A percentile compares a stretch with the other conserved stretches of the same genome.
Evolutionary conservation across 2,329 filamentous ascomycete genomes (phyloP).

Genomic region (Lachnellula arida): DNA sequence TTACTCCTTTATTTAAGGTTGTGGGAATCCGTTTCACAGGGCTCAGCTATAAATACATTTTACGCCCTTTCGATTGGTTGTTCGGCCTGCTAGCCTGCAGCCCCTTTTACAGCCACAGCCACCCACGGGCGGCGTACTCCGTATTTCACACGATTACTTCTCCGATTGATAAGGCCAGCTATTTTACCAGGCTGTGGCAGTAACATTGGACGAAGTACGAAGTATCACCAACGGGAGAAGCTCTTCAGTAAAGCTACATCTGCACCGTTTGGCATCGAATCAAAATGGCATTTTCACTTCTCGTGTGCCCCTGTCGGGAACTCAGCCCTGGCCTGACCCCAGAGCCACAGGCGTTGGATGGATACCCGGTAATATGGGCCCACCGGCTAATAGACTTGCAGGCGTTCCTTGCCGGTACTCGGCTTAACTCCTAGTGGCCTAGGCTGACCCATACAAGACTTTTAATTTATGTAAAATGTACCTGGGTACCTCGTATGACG

Average conservation of each 20-base stretch:
- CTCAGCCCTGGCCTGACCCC: too few relatives aligned
- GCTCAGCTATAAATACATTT: too few relatives aligned
- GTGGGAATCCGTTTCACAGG: too few relatives aligned
- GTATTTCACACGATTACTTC: background rate
- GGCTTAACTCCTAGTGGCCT: background rate
- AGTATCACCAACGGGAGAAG: too few relatives aligned
- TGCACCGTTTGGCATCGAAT: too few relatives aligned
- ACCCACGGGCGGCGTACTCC: background rate
- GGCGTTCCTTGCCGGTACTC: background rate
- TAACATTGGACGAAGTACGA: background rate
- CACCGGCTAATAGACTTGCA: background rate
- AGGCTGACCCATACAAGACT: background rate
- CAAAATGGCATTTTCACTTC: too few relatives aligned
- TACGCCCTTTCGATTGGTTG: too few relatives aligned
- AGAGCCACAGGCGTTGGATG: background rate
- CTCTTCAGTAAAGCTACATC: too few relatives aligned
- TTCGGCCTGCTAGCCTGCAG: background rate
- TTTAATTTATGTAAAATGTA: background rate
- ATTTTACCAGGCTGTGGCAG: background rate
- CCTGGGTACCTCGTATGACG: background rate
- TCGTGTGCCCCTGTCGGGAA: too few relatives aligned
- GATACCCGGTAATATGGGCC: background rate
- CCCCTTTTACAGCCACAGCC: background rate
- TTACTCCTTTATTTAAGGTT: too few relatives aligned
- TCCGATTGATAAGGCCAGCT: background rate